Evolutionary conservation across 2,329 filamentous ascomycete species (phyloP), one percentile per base, ranked within the genome.

Genomic region (Pleurostoma richardsiae): DNA sequence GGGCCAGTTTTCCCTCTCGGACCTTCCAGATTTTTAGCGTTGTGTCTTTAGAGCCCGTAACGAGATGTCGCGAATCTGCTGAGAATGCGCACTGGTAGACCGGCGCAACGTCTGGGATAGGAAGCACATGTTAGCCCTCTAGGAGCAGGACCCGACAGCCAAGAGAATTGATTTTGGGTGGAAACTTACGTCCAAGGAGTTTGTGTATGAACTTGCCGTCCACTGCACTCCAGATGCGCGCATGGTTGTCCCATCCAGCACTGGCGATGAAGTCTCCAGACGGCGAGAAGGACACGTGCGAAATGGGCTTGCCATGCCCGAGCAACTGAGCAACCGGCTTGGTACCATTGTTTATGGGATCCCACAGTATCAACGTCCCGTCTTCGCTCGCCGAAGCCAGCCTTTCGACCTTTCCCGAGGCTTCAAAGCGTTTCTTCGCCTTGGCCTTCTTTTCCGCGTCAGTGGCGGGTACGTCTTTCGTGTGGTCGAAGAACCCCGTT

Each of bases 261-360:
- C 88, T 95, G 6, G 94, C 94, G 57, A 99, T 90, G 49, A 92
- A 78, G 6, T 81, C 76, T 31, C 90, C 92, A 60, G 97, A 91
- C 0, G 92, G 90, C 1, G 90, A 96, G 68, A 97, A 97, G 0
- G 85, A 87, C 42, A 97, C 91, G 62, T 96, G 88, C 65, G 97
- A 96, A 56, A 97, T 91, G 61, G 92, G 88, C 69, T 97, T 97
- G 64, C 96, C 90, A 60, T 99, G 94, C 3, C 94, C 94, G n/a
- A 90, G 69, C 69, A 97, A 79, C 31, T 90, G 78, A n/a, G 88
- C 86, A 4, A 97, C 73, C 1, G 92, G 91, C 64, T 97, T 96
- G 6, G 76, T 88, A 4, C 85, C 84, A 49, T 77, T 67, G 40
- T 74, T 76, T 7, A 83, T 76, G 0, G 91, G 91, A 50, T 95